These are phyloP conservation scores for Xanthoparmelia taractica DNA, from an alignment of 495 filamentous ascomycete genomes.

Conservation along the genomic window DNA sequence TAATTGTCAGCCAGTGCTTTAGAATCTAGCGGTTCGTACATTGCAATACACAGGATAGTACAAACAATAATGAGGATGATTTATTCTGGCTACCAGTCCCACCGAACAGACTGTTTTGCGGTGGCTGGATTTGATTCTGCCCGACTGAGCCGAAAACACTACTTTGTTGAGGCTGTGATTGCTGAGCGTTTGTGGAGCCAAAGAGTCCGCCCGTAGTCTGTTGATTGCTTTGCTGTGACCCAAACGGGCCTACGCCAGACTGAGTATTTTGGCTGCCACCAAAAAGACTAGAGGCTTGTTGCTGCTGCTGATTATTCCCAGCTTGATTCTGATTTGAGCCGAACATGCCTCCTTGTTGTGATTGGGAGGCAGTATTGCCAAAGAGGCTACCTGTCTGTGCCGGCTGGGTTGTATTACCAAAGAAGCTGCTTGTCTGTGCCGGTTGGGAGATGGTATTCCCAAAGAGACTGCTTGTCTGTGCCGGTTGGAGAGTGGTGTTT, in stretches of 20 bases:
- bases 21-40: not conserved
- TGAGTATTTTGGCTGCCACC: slow-evolving; percentile 28
- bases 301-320: slow-evolving; percentile 27
- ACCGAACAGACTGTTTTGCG: slow-evolving; percentile 35
- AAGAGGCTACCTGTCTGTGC: slow-evolving; percentile 28
- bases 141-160: slow-evolving; percentile 35
- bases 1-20: not conserved
- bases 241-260: slow-evolving; percentile 30
- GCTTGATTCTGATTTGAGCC: slow-evolving; percentile 27
- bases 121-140: slow-evolving; percentile 23
- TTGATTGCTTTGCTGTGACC: slow-evolving; percentile 25
- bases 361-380: slow-evolving; percentile 29
- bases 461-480: not conserved
- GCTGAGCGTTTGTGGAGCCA: slow-evolving; percentile 15
- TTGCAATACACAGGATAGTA: slow-evolving; percentile 4
- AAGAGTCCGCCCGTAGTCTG: slow-evolving; percentile 19
- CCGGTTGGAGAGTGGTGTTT: slow-evolving; percentile 24
- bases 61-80: slow-evolving; percentile 17
- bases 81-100: slow-evolving; percentile 18
- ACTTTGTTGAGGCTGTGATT: slow-evolving; percentile 29
- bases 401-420: slow-evolving; percentile 33
- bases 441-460: not conserved
- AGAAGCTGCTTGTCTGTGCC: slow-evolving; percentile 28
- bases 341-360: slow-evolving; percentile 33
- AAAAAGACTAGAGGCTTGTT: slow-evolving; percentile 30